These are phyloP conservation scores for Amanita thiersii DNA, from an alignment of 768 basidiomycete genomes.

Conservation along the genomic window DNA sequence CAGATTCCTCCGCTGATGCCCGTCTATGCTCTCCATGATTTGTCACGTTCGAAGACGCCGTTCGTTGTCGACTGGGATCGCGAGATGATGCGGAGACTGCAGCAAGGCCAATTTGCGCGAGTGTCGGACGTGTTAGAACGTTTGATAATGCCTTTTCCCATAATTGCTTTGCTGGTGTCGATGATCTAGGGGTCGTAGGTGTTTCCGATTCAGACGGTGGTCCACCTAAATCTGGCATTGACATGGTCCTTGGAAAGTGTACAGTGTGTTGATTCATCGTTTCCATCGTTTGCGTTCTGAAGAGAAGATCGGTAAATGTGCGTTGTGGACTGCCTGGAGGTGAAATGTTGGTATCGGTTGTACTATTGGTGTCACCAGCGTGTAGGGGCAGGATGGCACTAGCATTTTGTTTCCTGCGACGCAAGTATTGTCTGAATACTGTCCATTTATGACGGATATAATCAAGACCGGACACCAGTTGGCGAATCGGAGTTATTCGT, in stretches of 20 bases:
- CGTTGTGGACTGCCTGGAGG: neutral
- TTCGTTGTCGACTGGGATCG: conserved; percentile 25
- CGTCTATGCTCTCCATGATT: conserved; percentile 18
- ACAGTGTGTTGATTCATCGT: neutral
- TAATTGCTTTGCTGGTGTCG: conserved; percentile 10
- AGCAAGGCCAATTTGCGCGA: conserved; percentile 6
- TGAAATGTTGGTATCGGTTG: neutral
- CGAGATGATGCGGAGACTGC: conserved; percentile 10
- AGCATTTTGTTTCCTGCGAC: neutral
- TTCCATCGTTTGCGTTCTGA: neutral
- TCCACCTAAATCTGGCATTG: conserved; percentile 10
- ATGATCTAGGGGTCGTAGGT: conserved; percentile 5
- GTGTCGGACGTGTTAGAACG: conserved; percentile 4
- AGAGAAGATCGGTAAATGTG: neutral
- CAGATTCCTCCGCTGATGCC: conserved; percentile 21
- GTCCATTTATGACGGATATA: neutral
- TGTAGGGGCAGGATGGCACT: conserved; percentile 6
- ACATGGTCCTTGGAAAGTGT: conserved; percentile 3
- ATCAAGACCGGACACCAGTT: neutral
- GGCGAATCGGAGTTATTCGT: neutral
- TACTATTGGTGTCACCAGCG: neutral
- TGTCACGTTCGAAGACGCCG: conserved; percentile 22
- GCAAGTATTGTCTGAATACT: neutral
- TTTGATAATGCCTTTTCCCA: conserved; percentile 9
- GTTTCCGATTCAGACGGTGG: conserved; percentile 1